Percentiles rank a stretch among this genome's conserved stretches.
phyloP scores from a whole-genome alignment of 164 flowering plant species.

The Piper longum region DNA sequence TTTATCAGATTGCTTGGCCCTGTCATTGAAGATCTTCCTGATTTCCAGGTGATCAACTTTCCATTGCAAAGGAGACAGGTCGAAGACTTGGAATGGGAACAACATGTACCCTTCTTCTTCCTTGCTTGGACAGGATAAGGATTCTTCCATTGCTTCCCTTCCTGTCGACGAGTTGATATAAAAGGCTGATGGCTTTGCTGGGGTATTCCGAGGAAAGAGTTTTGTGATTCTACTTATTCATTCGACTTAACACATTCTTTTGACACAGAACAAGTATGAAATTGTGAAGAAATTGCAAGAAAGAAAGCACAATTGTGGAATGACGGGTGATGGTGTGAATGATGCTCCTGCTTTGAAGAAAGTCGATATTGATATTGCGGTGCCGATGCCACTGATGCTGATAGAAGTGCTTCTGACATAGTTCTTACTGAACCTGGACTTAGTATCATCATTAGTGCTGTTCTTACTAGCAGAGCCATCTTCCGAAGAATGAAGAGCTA shows the following conservation, averaged over 20 bases:
- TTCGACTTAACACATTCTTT: neutral
- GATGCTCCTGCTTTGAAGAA: conserved; percentile 93
- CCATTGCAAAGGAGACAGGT: conserved; percentile 84
- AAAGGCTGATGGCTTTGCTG: conserved; percentile 91
- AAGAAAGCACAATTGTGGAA: conserved; percentile 78
- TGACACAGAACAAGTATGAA: conserved; percentile 70
- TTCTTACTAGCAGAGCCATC: conserved; percentile 74
- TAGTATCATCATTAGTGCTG: too few relatives aligned
- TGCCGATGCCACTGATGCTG: conserved; percentile 94
- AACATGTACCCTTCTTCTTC: conserved; percentile 82
- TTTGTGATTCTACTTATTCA: neutral
- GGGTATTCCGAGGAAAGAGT: conserved; percentile 39
- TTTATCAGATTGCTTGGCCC: neutral
- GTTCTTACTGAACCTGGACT: conserved; percentile 88
- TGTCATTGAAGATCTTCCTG: neutral
- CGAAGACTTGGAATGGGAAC: conserved; percentile 90
- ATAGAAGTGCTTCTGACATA: conserved; percentile 87
- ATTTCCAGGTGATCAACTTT: conserved; percentile 59
- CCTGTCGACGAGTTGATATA: conserved; percentile 84
- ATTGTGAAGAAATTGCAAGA: conserved; percentile 78
- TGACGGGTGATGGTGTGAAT: conserved; percentile 96
- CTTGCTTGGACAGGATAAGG: conserved; percentile 68
- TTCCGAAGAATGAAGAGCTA: conserved; percentile 97
- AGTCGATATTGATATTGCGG: conserved; percentile 91
- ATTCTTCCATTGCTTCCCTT: conserved; percentile 58